Base-by-base conservation (phyloP, 2,329 filamentous ascomycete genomes). In the Cytospora schulzeri region DNA sequence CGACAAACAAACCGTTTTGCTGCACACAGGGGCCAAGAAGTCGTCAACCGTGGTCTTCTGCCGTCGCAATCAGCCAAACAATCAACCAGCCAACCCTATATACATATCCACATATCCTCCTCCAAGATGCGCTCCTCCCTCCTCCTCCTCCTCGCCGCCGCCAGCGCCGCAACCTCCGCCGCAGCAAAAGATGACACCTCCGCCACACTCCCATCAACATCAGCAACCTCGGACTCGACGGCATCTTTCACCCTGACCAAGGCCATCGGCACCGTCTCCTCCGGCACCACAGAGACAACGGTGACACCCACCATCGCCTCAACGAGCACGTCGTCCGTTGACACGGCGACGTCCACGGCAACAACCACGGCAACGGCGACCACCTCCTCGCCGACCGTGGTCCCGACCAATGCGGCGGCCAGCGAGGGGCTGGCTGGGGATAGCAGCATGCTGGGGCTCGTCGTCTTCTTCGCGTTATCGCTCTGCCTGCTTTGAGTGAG, bases 381-480 rank as follows among this genome's bases (percentile, higher is more conserved):
- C 2, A 28, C 50, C 26, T 50, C 62, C 11, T 51, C 41, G 1
- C 14, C 58, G 6, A 22, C 48, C n/a, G 50, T 15, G 9, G 38
- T 50, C n/a, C 29, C 33, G 14, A 50, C 58, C 4, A 51, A 56
- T 2, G 62, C 65, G 1, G 50, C 65, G 0, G 29, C 54, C 6
- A 58, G 51, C 19, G 65, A 67, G 45, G 65, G 65, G 24, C 55
- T 67, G 33, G 28, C 65, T 3, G 60, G 62, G 22, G 65, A 67
- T 8, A 56, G 65, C 65, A 67, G 65, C 65, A 61, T 67, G 65
- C 24, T 67, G 62, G 65, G 65, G 54, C 62, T 67, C 14, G 65
- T 67, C n/a, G 29, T 67, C 38, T 67, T 67, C 65, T 64, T 67
- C 22, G 65, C 65, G 19, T 52, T 67, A 48, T 62, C 65, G n/a